Conservation (phyloP, 192 early-diverging fungal species). For the Phlyctochytrium planicorne region DNA sequence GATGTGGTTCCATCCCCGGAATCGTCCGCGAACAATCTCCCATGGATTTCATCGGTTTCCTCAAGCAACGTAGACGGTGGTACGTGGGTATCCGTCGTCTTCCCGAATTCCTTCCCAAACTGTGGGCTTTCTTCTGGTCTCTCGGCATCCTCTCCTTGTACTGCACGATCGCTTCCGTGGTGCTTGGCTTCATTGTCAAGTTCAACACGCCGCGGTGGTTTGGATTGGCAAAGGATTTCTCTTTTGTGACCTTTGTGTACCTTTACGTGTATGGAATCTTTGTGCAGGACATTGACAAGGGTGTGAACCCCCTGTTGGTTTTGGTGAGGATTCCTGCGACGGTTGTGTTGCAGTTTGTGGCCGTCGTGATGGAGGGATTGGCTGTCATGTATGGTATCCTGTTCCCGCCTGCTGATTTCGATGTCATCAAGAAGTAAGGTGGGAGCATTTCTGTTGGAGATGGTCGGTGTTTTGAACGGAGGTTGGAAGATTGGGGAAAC, state of each 20-base stretch:
- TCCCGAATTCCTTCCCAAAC: constrained; percentile 48
- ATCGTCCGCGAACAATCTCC: constrained; percentile 57
- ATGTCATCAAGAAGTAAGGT: constrained; percentile 62
- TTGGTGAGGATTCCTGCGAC: constrained; percentile 44
- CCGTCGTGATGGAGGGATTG: constrained; percentile 45
- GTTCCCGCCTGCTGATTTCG: constrained; percentile 51
- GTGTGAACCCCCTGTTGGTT: constrained; percentile 39
- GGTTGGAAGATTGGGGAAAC: too few species aligned
- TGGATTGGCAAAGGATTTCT: constrained; percentile 52
- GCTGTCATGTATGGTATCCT: constrained; percentile 57
- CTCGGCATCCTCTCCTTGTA: constrained; percentile 47
- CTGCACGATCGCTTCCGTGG: constrained; percentile 44
- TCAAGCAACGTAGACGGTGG: constrained; percentile 63
- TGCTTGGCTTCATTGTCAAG: constrained; percentile 40
- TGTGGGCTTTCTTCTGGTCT: constrained; percentile 58
- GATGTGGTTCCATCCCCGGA: constrained; percentile 47
- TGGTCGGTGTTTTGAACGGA: too few species aligned
- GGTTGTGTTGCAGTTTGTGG: constrained; percentile 47
- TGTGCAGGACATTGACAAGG: constrained; percentile 53
- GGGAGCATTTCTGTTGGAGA: too few species aligned
- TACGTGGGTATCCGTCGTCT: constrained; percentile 59
- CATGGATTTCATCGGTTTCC: constrained; percentile 47
- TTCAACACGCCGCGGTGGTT: constrained; percentile 53
- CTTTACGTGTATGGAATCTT: constrained; percentile 54
- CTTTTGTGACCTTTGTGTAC: constrained; percentile 51